phyloP scores from a whole-genome alignment of 2,329 filamentous ascomycete species.

The Daldinia sp. region DNA sequence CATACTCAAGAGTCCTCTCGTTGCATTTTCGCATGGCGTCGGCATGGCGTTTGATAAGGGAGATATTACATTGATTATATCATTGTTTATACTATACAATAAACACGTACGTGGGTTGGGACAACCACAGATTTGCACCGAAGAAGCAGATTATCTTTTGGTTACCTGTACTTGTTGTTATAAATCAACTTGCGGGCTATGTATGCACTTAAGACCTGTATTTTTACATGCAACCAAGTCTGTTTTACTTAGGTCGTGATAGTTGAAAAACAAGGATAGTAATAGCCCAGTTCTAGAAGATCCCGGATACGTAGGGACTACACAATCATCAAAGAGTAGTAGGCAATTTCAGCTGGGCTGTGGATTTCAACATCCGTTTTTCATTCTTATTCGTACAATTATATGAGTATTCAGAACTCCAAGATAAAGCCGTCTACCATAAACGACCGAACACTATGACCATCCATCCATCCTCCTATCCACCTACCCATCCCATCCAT shows the following conservation, averaged over 20 bases:
- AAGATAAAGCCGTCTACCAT: slow-evolving; percentile 15
- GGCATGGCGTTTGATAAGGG: slow-evolving; percentile 47
- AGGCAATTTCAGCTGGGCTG: neutral
- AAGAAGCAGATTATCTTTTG: slow-evolving; percentile 19
- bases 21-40: slow-evolving; percentile 44
- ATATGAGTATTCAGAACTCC: slow-evolving; percentile 17
- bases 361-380: slow-evolving; percentile 10
- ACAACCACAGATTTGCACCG: slow-evolving; percentile 8
- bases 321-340: neutral
- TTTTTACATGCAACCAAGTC: neutral
- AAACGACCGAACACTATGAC: slow-evolving; percentile 21
- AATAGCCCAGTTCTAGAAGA: neutral
- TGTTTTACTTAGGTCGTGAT: neutral
- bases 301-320: neutral
- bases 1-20: slow-evolving; percentile 11
- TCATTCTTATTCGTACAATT: slow-evolving; percentile 33
- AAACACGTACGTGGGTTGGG: slow-evolving; percentile 18
- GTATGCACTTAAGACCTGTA: slow-evolving; percentile 8
- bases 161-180: slow-evolving; percentile 27
- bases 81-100: slow-evolving; percentile 15
- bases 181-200: slow-evolving; percentile 15
- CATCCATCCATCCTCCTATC: too few species aligned
- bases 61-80: slow-evolving; percentile 30
- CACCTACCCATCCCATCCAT: neutral
- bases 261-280: neutral